A percentile compares a stretch with the other conserved stretches of the same genome.
Conservation (phyloP, 2,329 filamentous ascomycete genomes). For the Cladophialophora bantiana region DNA sequence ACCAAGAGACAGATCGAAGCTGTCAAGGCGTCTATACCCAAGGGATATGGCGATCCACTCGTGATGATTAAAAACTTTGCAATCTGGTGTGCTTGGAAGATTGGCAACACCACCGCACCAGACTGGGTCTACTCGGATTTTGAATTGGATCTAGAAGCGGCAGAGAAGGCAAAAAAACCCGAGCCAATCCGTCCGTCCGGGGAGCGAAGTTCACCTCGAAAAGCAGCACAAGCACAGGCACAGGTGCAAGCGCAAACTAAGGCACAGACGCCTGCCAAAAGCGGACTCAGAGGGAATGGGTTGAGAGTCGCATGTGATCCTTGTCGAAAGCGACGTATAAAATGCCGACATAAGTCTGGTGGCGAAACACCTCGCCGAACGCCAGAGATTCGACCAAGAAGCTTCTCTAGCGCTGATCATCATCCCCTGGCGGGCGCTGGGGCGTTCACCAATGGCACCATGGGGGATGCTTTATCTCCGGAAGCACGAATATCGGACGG, state of each 20-base stretch:
- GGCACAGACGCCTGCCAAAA: slow-evolving; percentile 46
- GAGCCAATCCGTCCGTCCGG: slow-evolving; percentile 37
- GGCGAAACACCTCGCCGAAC: slow-evolving; percentile 43
- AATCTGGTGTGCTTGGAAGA: slow-evolving; percentile 72
- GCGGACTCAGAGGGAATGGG: slow-evolving; percentile 53
- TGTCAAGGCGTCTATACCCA: slow-evolving; percentile 68
- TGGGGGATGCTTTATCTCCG: slow-evolving; percentile 16
- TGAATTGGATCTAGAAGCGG: slow-evolving; percentile 47
- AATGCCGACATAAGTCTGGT: slow-evolving; percentile 69
- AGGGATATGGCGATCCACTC: slow-evolving; percentile 67
- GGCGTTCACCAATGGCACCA: slow-evolving; percentile 19
- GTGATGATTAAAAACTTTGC: slow-evolving; percentile 66
- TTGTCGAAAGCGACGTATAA: slow-evolving; percentile 67
- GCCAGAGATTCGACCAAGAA: slow-evolving; percentile 43
- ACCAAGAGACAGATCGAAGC: slow-evolving; percentile 65
- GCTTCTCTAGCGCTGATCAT: slow-evolving; percentile 34
- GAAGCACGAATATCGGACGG: slow-evolving; percentile 19
- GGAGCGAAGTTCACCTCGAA: slow-evolving; percentile 54
- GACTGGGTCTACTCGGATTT: slow-evolving; percentile 67
- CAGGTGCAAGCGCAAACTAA: slow-evolving; percentile 17
- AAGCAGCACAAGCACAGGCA: slow-evolving; percentile 40
- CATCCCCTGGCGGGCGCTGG: slow-evolving; percentile 20
- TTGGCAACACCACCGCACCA: slow-evolving; percentile 67
- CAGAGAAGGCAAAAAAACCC: slow-evolving; percentile 37
- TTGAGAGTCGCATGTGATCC: slow-evolving; percentile 63